Evolutionary conservation across 805 yeast genomes (phyloP).

Genomic region (Lachancea meyersii): DNA sequence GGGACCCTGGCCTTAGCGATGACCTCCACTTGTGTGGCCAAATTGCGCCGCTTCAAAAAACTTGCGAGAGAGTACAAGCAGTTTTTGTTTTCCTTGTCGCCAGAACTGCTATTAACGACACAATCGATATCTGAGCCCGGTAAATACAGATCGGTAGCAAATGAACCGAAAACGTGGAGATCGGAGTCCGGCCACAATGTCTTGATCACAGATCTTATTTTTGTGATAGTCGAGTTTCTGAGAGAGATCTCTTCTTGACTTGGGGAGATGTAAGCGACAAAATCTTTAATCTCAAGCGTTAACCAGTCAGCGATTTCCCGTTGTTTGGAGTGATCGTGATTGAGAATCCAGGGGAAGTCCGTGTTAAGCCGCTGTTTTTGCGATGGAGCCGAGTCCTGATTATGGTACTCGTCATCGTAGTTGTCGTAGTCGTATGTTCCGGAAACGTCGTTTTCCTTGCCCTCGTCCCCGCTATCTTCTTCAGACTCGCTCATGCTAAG

Average conservation of each 20-base stretch:
- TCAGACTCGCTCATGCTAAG: slow-evolving; percentile 31
- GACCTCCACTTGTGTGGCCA: slow-evolving; percentile 74
- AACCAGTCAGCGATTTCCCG: slow-evolving; percentile 81
- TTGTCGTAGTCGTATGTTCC: slow-evolving; percentile 14
- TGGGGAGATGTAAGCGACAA: slow-evolving; percentile 81
- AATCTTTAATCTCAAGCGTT: slow-evolving; percentile 77
- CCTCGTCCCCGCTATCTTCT: slow-evolving; percentile 12
- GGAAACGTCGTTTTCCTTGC: slow-evolving; percentile 11
- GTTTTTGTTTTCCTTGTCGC: slow-evolving; percentile 55
- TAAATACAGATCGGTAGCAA: slow-evolving; percentile 84
- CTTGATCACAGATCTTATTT: slow-evolving; percentile 47
- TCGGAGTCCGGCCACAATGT: slow-evolving; percentile 73
- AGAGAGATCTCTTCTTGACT: slow-evolving; percentile 61
- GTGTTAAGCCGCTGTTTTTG: slow-evolving; percentile 17
- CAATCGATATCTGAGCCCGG: slow-evolving; percentile 96
- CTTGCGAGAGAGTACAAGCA: slow-evolving; percentile 68
- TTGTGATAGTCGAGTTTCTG: slow-evolving; percentile 59
- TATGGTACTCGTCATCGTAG: slow-evolving; percentile 9
- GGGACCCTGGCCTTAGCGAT: slow-evolving; percentile 91
- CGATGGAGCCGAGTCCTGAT: slow-evolving; percentile 5
- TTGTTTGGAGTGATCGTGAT: slow-evolving; percentile 71
- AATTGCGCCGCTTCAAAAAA: slow-evolving; percentile 49
- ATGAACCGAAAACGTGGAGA: slow-evolving; percentile 85
- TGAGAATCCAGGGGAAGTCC: slow-evolving; percentile 66
- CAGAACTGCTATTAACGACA: slow-evolving; percentile 64